Evolutionary conservation across 2,329 filamentous ascomycete genomes (phyloP).

Genomic region (Furcasterigmium furcatum): DNA sequence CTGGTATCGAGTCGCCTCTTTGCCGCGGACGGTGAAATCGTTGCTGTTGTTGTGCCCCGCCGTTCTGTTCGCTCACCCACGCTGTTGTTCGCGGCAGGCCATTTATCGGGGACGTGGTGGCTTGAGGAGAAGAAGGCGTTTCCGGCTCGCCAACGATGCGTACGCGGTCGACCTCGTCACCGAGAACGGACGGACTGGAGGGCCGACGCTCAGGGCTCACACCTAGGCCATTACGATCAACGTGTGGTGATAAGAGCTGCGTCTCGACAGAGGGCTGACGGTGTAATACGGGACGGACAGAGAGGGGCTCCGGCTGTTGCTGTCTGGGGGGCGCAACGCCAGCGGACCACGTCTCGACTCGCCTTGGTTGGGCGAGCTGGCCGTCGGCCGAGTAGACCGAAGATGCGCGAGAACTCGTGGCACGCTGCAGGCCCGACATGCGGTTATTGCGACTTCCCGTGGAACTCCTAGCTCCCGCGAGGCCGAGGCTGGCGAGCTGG

Average conservation of each 20-base stretch:
- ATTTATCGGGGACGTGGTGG: background rate
- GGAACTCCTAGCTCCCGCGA: background rate
- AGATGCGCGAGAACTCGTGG: background rate
- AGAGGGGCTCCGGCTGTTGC: background rate
- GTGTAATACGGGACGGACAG: background rate
- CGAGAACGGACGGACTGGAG: conserved; percentile 3
- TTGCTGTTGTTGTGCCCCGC: background rate
- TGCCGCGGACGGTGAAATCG: background rate
- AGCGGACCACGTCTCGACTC: background rate
- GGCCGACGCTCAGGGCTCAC: background rate
- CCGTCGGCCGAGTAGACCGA: background rate
- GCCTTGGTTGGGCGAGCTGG: background rate
- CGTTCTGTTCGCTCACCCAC: conserved; percentile 4
- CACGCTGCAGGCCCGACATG: background rate
- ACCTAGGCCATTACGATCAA: background rate
- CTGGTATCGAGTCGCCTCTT: background rate
- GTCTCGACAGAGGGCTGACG: background rate
- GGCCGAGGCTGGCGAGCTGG: background rate
- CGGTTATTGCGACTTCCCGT: background rate
- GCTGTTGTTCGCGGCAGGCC: background rate
- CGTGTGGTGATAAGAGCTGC: background rate
- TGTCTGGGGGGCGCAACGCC: background rate
- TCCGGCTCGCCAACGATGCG: background rate
- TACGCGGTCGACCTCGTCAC: conserved; percentile 3
- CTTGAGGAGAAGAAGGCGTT: background rate